Evolutionary conservation across 2,329 filamentous ascomycete species (phyloP).

Genomic region (Colletotrichum somersetense): DNA sequence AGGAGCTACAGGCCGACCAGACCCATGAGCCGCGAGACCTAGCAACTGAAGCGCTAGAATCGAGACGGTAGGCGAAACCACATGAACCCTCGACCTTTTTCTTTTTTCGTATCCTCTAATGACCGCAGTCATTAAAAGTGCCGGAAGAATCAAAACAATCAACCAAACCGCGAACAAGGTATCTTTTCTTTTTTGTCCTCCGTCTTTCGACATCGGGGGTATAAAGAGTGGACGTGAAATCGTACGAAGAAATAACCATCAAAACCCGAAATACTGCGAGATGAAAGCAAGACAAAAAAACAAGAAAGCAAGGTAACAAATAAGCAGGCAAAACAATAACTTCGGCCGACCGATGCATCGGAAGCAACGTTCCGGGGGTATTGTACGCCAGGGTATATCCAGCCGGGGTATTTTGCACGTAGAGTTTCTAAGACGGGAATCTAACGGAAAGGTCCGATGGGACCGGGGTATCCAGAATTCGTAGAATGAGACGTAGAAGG

Average conservation of each 20-base stretch:
- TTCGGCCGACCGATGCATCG: slow-evolving; percentile 62
- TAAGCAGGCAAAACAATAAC: slow-evolving; percentile 51
- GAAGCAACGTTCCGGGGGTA: slow-evolving; percentile 61
- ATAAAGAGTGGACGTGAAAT: slow-evolving; percentile 44
- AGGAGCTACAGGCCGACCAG: background rate
- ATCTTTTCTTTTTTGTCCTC: slow-evolving; percentile 43
- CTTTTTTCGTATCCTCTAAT: slow-evolving; percentile 33
- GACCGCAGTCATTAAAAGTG: slow-evolving; percentile 24
- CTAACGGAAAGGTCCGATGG: slow-evolving; percentile 92
- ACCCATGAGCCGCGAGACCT: background rate
- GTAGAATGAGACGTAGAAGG: slow-evolving; percentile 96
- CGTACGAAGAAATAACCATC: slow-evolving; percentile 43
- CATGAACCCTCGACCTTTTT: slow-evolving; percentile 21
- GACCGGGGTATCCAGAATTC: slow-evolving; percentile 95
- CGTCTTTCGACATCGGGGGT: slow-evolving; percentile 41
- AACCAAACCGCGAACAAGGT: slow-evolving; percentile 39
- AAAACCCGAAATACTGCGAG: slow-evolving; percentile 41
- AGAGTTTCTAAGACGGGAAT: slow-evolving; percentile 61
- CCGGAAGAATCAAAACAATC: slow-evolving; percentile 24
- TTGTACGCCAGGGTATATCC: slow-evolving; percentile 76
- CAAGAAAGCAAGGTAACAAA: slow-evolving; percentile 47
- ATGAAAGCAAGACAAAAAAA: slow-evolving; percentile 46
- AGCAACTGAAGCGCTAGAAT: slow-evolving; percentile 16
- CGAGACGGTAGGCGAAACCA: slow-evolving; percentile 19
- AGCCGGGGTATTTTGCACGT: slow-evolving; percentile 71